Percentiles rank a stretch among this genome's conserved stretches.
phyloP scores from a whole-genome alignment of 768 basidiomycete species.

The Lactifluus pinguis region DNA sequence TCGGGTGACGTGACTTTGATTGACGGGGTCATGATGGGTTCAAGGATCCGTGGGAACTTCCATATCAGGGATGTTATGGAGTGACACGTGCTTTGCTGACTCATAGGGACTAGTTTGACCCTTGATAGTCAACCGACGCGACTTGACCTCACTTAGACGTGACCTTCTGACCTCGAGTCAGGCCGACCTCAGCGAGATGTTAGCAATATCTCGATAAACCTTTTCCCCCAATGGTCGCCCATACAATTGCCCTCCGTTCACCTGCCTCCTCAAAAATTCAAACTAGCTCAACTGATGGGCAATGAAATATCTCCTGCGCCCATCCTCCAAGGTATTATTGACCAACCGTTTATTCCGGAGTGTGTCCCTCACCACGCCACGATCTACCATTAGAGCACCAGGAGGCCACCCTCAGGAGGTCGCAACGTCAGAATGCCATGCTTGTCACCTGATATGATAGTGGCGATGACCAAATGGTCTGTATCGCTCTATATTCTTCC shows the following conservation, averaged over 20 bases:
- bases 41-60: too few relatives aligned
- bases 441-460: neutral
- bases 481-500: neutral
- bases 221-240: neutral
- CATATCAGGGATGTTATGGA: too few relatives aligned
- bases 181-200: neutral
- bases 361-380: neutral
- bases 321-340: too few relatives aligned
- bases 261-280: neutral
- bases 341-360: too few relatives aligned
- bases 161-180: too few relatives aligned
- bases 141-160: too few relatives aligned
- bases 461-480: neutral
- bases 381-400: neutral
- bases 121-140: too few relatives aligned
- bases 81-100: too few relatives aligned
- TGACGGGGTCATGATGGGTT: too few relatives aligned
- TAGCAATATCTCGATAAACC: neutral
- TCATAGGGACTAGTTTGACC: too few relatives aligned
- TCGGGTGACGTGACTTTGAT: too few relatives aligned
- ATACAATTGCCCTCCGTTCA: neutral
- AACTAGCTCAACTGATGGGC: neutral
- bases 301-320: too few relatives aligned
- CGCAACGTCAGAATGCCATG: neutral
- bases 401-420: neutral